Evolutionary conservation across 306 rosid genomes (phyloP), one percentile per base, ranked within the genome.

Genomic region (Vachellia pachyceras): DNA sequence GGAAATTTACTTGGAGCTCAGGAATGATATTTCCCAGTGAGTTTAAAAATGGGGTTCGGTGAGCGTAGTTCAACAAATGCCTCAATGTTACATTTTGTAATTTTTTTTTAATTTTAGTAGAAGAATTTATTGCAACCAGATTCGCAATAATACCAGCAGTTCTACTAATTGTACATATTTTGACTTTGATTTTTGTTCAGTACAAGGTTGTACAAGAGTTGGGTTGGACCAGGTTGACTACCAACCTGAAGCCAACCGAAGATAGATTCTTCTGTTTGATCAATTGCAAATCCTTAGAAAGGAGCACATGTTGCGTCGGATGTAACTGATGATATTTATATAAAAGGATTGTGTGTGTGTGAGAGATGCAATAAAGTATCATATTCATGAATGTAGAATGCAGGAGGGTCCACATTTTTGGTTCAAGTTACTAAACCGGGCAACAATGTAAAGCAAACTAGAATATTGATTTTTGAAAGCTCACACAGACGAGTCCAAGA

Each of bases 41-140:
- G 73, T 76, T 75, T 71, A 76, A 78, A 73, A 80, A 58, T 72
- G 75, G 83, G 81, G 77, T 63, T 72, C 47, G 58, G 49, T 72
- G 39, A 41, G 66, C 77, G 55, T 47, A 63, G 66, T 58, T 79
- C 69, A 42, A 67, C 33, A 79, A 71, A 52, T 73, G 70, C 54
- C 55, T 50, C 41, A 71, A 11, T 54, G 17, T 8, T 18, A 10
- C 33, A 72, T 37, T 18, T 10, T 74, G 73, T 22, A 25, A 20
- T 7, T 57, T 54, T 49, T 57, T 65, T 41, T 40, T 45, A 37
- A 63, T 42, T 78, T 64, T 78, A 46, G 41, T 63, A 36, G 44
- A 22, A 49, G n/a, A 73, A 23, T 20, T 17, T 12, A 69, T 46
- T 44, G 49, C 73, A 68, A 10, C 23, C 52, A 40, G 49, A 14